These are phyloP conservation scores for Trichosporon faecale DNA, from an alignment of 1,284 basidiomycete species.

Conservation along the genomic window DNA sequence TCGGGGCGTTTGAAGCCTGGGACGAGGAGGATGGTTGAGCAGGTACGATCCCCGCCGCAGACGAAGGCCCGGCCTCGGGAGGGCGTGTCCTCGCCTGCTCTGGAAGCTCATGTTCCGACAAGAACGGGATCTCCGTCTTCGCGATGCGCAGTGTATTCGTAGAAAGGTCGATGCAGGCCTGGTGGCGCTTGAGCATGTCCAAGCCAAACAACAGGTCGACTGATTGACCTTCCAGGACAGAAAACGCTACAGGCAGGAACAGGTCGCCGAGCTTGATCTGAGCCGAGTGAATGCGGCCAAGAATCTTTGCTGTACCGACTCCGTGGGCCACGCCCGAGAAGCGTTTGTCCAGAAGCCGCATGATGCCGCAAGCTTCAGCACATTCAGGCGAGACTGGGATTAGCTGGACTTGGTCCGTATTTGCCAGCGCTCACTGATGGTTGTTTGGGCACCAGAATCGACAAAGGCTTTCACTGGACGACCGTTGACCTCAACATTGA, in stretches of 20 bases:
- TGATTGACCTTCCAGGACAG: conserved; percentile 89
- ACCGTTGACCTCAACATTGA: conserved; percentile 82
- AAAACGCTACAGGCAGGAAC: conserved; percentile 85
- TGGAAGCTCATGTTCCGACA: conserved; percentile 91
- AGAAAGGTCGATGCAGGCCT: conserved; percentile 88
- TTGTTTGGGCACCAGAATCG: conserved; percentile 93
- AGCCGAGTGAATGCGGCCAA: conserved; percentile 89
- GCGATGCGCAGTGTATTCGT: conserved; percentile 85
- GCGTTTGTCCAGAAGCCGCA: conserved; percentile 84
- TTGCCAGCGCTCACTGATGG: conserved; percentile 70
- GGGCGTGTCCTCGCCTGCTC: conserved; percentile 61
- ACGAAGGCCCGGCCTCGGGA: neutral
- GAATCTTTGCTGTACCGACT: conserved; percentile 90
- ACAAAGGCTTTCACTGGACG: conserved; percentile 92
- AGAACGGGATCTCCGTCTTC: conserved; percentile 77
- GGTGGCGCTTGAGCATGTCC: conserved; percentile 97
- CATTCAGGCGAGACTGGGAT: conserved; percentile 83
- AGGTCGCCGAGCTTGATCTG: conserved; percentile 84
- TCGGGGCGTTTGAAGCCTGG: neutral
- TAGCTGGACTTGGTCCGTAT: neutral
- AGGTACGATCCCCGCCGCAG: neutral
- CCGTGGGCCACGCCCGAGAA: conserved; percentile 91
- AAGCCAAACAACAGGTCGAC: conserved; percentile 93
- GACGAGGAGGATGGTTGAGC: conserved; percentile 3
- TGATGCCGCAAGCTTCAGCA: conserved; percentile 89